phyloP scores from a whole-genome alignment of 2,329 filamentous ascomycete species.

The Ceratocystis destructans region DNA sequence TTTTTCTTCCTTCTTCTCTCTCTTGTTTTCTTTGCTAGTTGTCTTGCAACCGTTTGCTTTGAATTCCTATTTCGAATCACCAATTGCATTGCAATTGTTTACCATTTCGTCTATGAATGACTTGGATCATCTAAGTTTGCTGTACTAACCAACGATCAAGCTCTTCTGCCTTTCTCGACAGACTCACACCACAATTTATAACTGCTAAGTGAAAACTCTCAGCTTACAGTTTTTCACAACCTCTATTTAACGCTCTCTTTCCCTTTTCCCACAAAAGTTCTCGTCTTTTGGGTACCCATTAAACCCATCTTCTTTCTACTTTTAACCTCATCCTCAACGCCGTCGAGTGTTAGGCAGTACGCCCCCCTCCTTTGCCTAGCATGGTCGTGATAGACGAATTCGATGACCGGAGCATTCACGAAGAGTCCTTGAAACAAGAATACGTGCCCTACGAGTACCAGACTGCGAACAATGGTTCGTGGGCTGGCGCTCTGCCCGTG shows the following conservation, averaged over 20 bases:
- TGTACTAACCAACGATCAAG: background rate
- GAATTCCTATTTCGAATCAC: constrained; percentile 9
- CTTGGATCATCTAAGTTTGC: constrained; percentile 2
- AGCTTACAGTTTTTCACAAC: background rate
- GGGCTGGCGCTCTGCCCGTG: constrained; percentile 89
- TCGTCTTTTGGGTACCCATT: background rate
- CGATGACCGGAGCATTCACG: constrained; percentile 49
- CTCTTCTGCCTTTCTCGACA: background rate
- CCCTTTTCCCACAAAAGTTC: background rate
- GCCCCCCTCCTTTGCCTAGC: constrained; percentile 40
- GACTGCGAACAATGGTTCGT: constrained; percentile 69
- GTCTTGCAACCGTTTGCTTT: constrained; percentile 8
- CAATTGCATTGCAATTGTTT: constrained; percentile 5
- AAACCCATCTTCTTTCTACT: background rate
- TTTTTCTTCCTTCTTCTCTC: constrained; percentile 1
- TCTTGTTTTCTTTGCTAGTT: constrained; percentile 9
- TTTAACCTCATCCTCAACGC: constrained; percentile 8
- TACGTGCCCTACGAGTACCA: constrained; percentile 73
- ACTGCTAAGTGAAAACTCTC: background rate
- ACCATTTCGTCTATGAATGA: constrained; percentile 4
- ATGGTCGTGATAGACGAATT: constrained; percentile 54
- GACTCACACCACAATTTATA: background rate
- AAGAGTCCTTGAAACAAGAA: constrained; percentile 43
- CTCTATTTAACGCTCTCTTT: background rate
- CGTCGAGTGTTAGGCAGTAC: constrained; percentile 3